phyloP scores from a whole-genome alignment of 208 protist species.

The Acanthamoeba lenticulata region DNA sequence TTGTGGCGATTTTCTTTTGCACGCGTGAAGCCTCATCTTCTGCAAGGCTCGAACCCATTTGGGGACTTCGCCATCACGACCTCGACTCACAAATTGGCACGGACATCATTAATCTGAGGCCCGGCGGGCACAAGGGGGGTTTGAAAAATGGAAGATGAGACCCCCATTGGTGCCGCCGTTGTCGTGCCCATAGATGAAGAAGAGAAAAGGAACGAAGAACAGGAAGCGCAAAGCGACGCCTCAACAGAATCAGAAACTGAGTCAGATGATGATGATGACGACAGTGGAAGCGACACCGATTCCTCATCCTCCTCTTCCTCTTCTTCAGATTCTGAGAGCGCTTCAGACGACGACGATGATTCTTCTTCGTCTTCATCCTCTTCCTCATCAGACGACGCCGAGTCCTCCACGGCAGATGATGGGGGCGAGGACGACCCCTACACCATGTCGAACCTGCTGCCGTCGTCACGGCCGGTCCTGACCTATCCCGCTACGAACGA shows the following conservation, averaged over 20 bases:
- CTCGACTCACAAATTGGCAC: too few relatives aligned
- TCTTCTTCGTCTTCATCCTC: background rate
- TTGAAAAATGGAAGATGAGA: background rate
- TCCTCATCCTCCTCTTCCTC: background rate
- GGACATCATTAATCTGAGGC: background rate
- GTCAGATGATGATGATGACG: background rate
- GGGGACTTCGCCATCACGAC: too few relatives aligned
- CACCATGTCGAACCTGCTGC: conserved; percentile 33
- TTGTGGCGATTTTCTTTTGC: too few relatives aligned
- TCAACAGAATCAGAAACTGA: background rate
- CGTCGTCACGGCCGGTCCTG: background rate
- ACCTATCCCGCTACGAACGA: background rate
- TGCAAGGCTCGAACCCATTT: too few relatives aligned
- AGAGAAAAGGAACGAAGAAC: background rate
- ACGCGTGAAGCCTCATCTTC: too few relatives aligned
- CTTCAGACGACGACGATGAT: background rate
- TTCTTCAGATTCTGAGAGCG: background rate
- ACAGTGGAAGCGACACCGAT: background rate
- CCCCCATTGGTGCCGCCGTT: background rate
- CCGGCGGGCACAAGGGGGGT: background rate
- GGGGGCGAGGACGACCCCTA: background rate
- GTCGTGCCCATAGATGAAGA: background rate
- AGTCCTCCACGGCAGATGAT: background rate
- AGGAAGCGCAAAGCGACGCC: background rate
- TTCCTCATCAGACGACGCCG: background rate